Percentiles rank a stretch among this genome's conserved stretches.
These are phyloP conservation scores for Papilionanthe hybrid DNA, from an alignment of 116 monocot genomes.

Conservation along the genomic window DNA sequence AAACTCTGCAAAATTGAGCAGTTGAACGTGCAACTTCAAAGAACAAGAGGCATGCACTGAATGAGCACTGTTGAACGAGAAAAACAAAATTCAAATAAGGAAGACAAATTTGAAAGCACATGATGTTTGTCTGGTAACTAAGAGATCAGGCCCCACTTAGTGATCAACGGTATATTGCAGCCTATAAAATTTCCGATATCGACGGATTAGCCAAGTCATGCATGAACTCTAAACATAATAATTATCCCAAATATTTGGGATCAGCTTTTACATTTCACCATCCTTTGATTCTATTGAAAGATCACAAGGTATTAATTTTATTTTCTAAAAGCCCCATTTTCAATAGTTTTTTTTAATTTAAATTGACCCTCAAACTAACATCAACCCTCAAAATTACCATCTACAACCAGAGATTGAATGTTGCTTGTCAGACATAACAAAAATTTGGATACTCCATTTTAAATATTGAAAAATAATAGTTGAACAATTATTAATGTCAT, in stretches of 20 bases:
- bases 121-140: neutral
- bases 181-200: neutral
- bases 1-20: neutral
- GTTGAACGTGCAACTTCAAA: neutral
- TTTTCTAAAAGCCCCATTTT: too few species aligned
- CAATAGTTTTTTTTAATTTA: too few species aligned
- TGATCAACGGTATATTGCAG: too few species aligned
- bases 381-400: neutral
- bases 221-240: neutral
- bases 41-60: neutral
- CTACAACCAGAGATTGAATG: neutral
- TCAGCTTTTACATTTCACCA: neutral
- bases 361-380: too few species aligned
- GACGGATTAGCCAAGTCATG: neutral
- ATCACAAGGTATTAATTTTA: neutral
- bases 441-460: neutral
- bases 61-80: neutral
- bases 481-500: too few species aligned
- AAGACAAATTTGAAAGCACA: neutral
- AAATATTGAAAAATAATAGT: too few species aligned
- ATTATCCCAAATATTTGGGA: neutral
- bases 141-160: neutral
- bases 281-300: neutral
- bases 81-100: neutral
- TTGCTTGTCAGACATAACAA: neutral